These are phyloP conservation scores for Monosporozyma aerobia DNA, from an alignment of 805 yeast species.

Conservation along the genomic window DNA sequence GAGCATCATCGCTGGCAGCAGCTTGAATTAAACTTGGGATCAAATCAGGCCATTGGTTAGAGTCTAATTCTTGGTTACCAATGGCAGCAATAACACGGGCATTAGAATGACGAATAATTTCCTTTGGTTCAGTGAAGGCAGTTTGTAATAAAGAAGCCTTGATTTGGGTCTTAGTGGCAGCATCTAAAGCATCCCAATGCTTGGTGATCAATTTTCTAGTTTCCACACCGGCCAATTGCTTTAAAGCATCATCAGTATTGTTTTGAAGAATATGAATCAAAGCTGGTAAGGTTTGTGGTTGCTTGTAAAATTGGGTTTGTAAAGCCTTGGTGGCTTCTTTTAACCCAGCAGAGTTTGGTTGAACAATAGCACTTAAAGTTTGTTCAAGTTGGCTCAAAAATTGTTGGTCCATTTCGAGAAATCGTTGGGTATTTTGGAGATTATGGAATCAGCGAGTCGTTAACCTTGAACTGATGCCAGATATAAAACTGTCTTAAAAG, in stretches of 20 bases:
- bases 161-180: conserved; percentile 46
- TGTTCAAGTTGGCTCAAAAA: conserved; percentile 64
- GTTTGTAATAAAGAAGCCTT: conserved; percentile 58
- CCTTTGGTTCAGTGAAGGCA: conserved; percentile 54
- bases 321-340: conserved; percentile 74
- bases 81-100: conserved; percentile 86
- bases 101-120: conserved; percentile 73
- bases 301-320: conserved; percentile 62
- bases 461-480: background rate
- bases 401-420: conserved; percentile 51
- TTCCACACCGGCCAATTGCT: conserved; percentile 94
- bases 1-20: conserved; percentile 45
- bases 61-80: conserved; percentile 65
- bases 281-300: conserved; percentile 68
- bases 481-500: background rate
- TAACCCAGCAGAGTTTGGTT: conserved; percentile 73
- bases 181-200: conserved; percentile 52
- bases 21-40: conserved; percentile 62
- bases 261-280: conserved; percentile 71
- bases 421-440: background rate
- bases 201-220: conserved; percentile 71
- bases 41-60: conserved; percentile 65
- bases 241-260: conserved; percentile 59
- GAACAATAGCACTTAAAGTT: conserved; percentile 66
- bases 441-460: background rate